Evolutionary conservation across 805 yeast species (phyloP), one percentile per base, ranked within the genome.

Genomic region (Ogataea haglerorum): DNA sequence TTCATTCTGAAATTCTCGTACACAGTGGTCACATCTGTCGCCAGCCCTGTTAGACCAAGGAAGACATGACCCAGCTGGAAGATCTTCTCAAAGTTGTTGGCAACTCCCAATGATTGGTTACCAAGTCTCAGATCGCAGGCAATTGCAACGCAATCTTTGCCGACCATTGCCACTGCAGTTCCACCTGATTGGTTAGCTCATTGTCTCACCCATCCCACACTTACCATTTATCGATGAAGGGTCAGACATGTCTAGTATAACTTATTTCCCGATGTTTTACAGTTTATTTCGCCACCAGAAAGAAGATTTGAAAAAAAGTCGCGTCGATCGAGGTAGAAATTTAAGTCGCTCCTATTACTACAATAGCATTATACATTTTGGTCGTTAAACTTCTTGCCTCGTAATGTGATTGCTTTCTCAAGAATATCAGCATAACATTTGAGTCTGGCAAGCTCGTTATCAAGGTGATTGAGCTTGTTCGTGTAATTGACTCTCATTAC

Each of bases 111-210:
- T 6, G 96, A 86, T 64, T 93, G 99, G 62, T 81, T 80, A 16
- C 99, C 99, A 47, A 93, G 72, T 57, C 98, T 82, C 59, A 93
- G 72, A 67, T 93, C 99, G 55, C 93, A 83, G 3, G 97, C 99
- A 57, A 93, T 89, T 22, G 98, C 99, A 41, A 93, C 90, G 72
- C 99, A 93, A 54, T 89, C 97, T 61, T 95, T 90, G 56, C 99
- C 99, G 18, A 83, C 83, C 99, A 93, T 93, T 50, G 99, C 99
- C 24, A 95, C 95, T 38, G 95, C 96, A 49, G 95, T 76, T 67
- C 99, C 99, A 68, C 97, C 88, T 65, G 19, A 15, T 8, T 4
- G 13, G 33, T 36, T 37, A 35, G 28, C 22, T 13, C 34, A 25
- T 15, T 13, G n/a, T 17, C 14, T 18, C 9, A 14, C 8, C 15